phyloP scores from a whole-genome alignment of 176 grass and related monocot genomes.

The Puccinellia tenuiflora region DNA sequence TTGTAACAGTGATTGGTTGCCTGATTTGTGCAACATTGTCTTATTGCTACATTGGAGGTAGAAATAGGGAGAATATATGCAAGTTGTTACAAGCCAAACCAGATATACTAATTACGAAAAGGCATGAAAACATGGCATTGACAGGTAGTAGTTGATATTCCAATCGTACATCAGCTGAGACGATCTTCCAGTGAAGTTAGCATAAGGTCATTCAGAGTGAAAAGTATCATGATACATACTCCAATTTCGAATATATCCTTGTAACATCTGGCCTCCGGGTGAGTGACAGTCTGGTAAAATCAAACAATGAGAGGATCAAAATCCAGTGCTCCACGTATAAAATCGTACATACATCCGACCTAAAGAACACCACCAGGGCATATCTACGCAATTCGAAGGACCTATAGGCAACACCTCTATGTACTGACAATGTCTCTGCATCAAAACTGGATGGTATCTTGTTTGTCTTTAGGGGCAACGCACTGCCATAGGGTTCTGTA shows the following conservation, averaged over 20 bases:
- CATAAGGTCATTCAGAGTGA: not conserved
- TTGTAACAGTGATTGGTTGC: not conserved
- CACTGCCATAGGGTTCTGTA: slow-evolving; percentile 83
- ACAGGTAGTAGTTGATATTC: not conserved
- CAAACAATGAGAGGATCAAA: not conserved
- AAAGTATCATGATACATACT: slow-evolving; percentile 3
- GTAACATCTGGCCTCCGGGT: not conserved
- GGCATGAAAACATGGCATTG: not conserved
- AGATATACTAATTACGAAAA: not conserved
- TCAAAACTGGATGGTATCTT: slow-evolving; percentile 68
- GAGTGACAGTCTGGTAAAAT: not conserved
- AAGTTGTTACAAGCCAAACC: not conserved
- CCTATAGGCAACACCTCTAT: slow-evolving; percentile 31
- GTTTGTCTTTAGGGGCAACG: slow-evolving; percentile 94
- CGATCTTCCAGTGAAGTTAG: not conserved
- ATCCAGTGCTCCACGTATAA: slow-evolving; percentile 23
- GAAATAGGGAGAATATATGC: not conserved
- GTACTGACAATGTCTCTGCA: slow-evolving; percentile 25
- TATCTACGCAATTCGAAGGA: slow-evolving; percentile 16
- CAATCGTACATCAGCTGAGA: not conserved
- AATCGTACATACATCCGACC: not conserved
- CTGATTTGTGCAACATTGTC: not conserved
- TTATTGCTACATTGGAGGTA: not conserved
- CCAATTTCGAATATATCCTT: not conserved
- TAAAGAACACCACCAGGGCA: slow-evolving; percentile 6